Conservation (phyloP, 2,329 filamentous ascomycete species). For the Colletotrichum cordylinicola region DNA sequence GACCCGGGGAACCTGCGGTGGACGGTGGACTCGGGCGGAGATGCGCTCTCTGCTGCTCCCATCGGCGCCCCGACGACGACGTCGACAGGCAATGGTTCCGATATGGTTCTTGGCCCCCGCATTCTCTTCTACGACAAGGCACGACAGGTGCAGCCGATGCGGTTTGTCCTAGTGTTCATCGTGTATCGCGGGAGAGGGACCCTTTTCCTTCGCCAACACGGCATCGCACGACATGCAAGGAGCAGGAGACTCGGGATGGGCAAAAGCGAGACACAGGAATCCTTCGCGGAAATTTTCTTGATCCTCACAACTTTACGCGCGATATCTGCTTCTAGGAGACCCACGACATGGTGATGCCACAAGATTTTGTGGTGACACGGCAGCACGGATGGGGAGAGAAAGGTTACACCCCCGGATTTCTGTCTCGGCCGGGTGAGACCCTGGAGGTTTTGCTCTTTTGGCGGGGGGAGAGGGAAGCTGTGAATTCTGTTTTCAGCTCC, state of each 20-base stretch:
- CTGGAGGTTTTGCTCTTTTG: neutral
- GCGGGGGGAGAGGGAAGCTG: neutral
- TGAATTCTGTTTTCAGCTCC: neutral
- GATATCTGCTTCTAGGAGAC: neutral
- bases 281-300: neutral
- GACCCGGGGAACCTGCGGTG: neutral
- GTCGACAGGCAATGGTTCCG: neutral
- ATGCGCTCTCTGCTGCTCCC: neutral
- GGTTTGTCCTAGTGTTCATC: neutral
- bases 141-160: neutral
- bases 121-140: neutral
- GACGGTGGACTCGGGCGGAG: neutral
- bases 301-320: neutral
- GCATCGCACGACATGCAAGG: neutral
- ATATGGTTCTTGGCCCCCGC: neutral
- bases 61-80: neutral
- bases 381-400: conserved; percentile 10
- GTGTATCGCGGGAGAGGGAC: neutral
- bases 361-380: neutral
- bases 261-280: neutral
- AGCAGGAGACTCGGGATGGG: neutral
- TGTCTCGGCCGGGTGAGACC: neutral
- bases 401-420: neutral
- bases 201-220: neutral
- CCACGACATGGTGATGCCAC: neutral